These are phyloP conservation scores for Solanum pinnatisectum DNA, from an alignment of 257 asterid species.

Conservation along the genomic window DNA sequence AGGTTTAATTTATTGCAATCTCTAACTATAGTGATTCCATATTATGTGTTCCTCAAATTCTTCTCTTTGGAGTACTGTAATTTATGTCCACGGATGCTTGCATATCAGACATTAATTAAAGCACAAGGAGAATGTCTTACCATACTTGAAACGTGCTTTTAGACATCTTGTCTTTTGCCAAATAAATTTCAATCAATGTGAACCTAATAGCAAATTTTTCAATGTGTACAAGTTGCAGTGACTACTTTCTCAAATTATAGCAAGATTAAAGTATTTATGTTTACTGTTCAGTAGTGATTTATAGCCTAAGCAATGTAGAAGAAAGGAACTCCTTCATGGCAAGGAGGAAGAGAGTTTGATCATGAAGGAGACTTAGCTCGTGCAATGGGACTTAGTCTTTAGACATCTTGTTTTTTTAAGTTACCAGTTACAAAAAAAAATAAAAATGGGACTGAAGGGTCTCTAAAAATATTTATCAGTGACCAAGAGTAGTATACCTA, in stretches of 20 bases:
- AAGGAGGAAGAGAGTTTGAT: background rate
- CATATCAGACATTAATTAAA: background rate
- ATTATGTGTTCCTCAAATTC: background rate
- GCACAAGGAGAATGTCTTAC: background rate
- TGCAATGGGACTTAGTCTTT: background rate
- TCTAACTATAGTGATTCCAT: background rate
- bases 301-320: background rate
- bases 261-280: background rate
- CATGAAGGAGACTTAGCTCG: background rate
- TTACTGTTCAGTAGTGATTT: background rate
- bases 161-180: background rate
- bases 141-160: background rate
- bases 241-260: background rate
- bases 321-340: background rate
- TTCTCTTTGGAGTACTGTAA: background rate
- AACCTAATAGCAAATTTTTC: background rate
- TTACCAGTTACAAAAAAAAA: background rate
- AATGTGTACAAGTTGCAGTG: background rate
- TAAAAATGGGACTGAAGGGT: background rate
- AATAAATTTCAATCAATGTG: background rate
- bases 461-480: background rate
- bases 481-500: background rate
- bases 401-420: background rate
- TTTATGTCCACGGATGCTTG: background rate
- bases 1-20: background rate